phyloP scores from a whole-genome alignment of 2,329 filamentous ascomycete species.

The Xylariaceae sp. region DNA sequence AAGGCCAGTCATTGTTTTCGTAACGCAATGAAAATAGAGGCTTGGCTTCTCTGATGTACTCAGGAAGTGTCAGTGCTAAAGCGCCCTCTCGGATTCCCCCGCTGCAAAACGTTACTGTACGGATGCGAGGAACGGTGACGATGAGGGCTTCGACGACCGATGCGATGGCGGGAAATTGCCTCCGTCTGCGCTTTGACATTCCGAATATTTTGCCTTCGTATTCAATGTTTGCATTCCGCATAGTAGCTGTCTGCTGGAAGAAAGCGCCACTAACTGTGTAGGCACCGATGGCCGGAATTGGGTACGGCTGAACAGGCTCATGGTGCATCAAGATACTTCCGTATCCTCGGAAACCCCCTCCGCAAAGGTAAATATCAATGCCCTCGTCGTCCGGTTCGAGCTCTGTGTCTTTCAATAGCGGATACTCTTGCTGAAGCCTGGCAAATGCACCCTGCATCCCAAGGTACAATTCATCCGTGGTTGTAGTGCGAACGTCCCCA shows the following conservation, averaged over 20 bases:
- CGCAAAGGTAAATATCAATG: conserved; percentile 75
- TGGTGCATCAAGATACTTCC: conserved; percentile 82
- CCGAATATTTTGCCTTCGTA: conserved; percentile 60
- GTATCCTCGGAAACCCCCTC: conserved; percentile 86
- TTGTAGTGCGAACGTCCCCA: conserved; percentile 37
- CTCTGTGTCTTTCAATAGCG: conserved; percentile 44
- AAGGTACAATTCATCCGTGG: conserved; percentile 49
- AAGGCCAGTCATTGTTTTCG: conserved; percentile 8
- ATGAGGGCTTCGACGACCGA: conserved; percentile 73
- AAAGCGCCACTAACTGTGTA: conserved; percentile 59
- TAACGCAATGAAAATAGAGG: conserved; percentile 48
- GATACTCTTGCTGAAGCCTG: conserved; percentile 44
- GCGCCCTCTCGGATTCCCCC: conserved; percentile 83
- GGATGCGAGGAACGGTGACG: conserved; percentile 62
- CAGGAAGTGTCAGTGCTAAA: conserved; percentile 64
- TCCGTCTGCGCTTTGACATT: conserved; percentile 70
- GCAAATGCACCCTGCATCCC: conserved; percentile 57
- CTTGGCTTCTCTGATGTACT: conserved; percentile 53
- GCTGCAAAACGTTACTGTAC: conserved; percentile 74
- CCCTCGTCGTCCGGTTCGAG: conserved; percentile 33
- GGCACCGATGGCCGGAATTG: conserved; percentile 74
- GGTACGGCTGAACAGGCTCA: conserved; percentile 69
- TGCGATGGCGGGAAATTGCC: conserved; percentile 78
- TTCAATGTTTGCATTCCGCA: conserved; percentile 46
- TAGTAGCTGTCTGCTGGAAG: conserved; percentile 51